These are phyloP conservation scores for Ophidiomyces ophidiicola DNA, from an alignment of 2,329 filamentous ascomycete species.

Conservation along the genomic window DNA sequence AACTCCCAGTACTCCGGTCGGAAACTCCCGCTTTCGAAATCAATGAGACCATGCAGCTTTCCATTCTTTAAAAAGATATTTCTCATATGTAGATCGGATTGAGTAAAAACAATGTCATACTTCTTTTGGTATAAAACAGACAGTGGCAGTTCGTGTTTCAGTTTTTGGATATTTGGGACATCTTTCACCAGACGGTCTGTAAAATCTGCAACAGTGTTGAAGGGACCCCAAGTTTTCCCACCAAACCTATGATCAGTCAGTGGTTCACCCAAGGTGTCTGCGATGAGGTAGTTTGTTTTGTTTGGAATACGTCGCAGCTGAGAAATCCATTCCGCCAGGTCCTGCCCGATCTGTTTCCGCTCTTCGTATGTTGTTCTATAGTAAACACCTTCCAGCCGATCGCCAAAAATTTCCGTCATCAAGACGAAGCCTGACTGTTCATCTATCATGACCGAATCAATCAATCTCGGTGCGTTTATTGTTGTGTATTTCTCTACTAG, in stretches of 20 bases:
- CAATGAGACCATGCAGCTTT: constrained; percentile 11
- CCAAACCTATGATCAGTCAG: constrained; percentile 9
- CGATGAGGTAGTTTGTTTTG: constrained; percentile 10
- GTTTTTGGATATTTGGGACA: not conserved
- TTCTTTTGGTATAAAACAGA: constrained; percentile 13
- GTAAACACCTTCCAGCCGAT: constrained; percentile 4
- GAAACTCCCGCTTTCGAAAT: constrained; percentile 13
- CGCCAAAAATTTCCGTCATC: constrained; percentile 12
- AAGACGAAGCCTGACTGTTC: constrained; percentile 11
- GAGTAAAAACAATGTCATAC: constrained; percentile 13
- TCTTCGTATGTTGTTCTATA: constrained; percentile 13
- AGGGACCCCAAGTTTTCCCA: constrained; percentile 12
- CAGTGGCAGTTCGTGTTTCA: constrained; percentile 7
- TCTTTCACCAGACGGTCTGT: constrained; percentile 10
- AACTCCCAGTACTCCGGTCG: constrained; percentile 16
- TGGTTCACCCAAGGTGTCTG: constrained; percentile 10
- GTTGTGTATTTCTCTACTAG: constrained; percentile 13
- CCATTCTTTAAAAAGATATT: constrained; percentile 13
- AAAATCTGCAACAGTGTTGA: constrained; percentile 12
- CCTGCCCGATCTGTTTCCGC: constrained; percentile 13
- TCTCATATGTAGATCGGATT: constrained; percentile 12
- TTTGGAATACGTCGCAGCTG: constrained; percentile 14
- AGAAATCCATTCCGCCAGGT: constrained; percentile 12
- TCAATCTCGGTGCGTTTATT: constrained; percentile 13
- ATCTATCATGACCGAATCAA: constrained; percentile 13